Evolutionary conservation across 257 asterid genomes (phyloP).

Genomic region (Solanum gandarillasii): DNA sequence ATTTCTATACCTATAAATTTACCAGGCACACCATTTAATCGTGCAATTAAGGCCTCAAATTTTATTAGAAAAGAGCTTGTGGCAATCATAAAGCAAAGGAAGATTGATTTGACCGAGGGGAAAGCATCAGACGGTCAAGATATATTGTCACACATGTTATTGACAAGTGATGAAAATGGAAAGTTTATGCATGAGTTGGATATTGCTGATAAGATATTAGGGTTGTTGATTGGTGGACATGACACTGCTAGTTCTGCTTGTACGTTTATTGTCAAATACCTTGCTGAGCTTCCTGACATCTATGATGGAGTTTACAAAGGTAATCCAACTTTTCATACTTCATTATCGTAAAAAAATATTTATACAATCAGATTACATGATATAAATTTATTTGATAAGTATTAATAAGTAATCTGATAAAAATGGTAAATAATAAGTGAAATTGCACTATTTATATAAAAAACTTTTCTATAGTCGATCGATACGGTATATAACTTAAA

Average conservation of each 20-base stretch:
- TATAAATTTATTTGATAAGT: not conserved
- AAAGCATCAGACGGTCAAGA: conserved; percentile 36
- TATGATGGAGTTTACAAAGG: conserved; percentile 47
- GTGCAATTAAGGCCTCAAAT: conserved; percentile 40
- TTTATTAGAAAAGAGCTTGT: conserved; percentile 28
- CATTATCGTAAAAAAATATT: too few species aligned
- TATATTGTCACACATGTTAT: conserved; percentile 54
- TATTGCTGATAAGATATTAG: conserved; percentile 48
- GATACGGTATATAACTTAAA: not conserved
- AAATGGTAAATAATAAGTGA: not conserved
- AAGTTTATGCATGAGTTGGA: conserved; percentile 44
- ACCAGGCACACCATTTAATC: conserved; percentile 44
- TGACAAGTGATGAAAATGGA: conserved; percentile 40
- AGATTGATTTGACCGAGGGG: conserved; percentile 32
- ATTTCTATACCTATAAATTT: conserved; percentile 42
- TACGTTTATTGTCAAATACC: conserved; percentile 41
- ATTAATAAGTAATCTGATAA: not conserved
- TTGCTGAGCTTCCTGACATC: conserved; percentile 48
- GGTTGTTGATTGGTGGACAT: conserved; percentile 52
- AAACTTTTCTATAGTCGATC: not conserved
- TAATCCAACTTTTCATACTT: not conserved
- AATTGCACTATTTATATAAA: too few species aligned
- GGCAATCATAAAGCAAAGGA: conserved; percentile 33
- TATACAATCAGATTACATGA: not conserved
- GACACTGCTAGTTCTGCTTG: conserved; percentile 61